Percentiles rank a stretch among this genome's conserved stretches.
Evolutionary conservation across 495 filamentous ascomycete genomes (phyloP).

Genomic region (Neurospora pannonica): DNA sequence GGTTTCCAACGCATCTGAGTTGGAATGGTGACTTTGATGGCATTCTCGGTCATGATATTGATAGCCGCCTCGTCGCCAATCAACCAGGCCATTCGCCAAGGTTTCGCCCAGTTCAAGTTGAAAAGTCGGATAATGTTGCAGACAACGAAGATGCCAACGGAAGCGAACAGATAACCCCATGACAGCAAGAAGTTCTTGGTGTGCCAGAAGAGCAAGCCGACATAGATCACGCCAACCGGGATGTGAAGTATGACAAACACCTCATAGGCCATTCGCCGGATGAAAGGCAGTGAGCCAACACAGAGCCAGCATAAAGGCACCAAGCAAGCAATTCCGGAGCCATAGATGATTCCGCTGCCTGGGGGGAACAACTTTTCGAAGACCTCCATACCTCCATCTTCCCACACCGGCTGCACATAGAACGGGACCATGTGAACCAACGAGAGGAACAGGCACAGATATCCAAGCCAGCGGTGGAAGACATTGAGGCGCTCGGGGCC

Average conservation of each 20-base stretch:
- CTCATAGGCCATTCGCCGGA: constrained; percentile 60
- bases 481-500: constrained; percentile 89
- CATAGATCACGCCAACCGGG: constrained; percentile 67
- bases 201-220: constrained; percentile 92
- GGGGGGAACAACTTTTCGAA: constrained; percentile 56
- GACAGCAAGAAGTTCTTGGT: constrained; percentile 85
- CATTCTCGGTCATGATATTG: constrained; percentile 80
- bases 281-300: constrained; percentile 67
- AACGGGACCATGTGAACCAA: constrained; percentile 82
- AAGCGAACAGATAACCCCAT: constrained; percentile 83
- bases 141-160: constrained; percentile 64
- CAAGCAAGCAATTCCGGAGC: constrained; percentile 79
- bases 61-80: constrained; percentile 83
- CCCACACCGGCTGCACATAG: constrained; percentile 79
- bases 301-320: constrained; percentile 74
- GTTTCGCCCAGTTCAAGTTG: constrained; percentile 82
- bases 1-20: constrained; percentile 89
- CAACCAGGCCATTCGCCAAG: constrained; percentile 66
- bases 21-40: constrained; percentile 86
- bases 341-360: constrained; percentile 63
- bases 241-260: constrained; percentile 75
- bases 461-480: constrained; percentile 87
- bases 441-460: constrained; percentile 73
- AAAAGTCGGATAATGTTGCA: constrained; percentile 57
- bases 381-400: constrained; percentile 56